These are phyloP conservation scores for Pseudogymnoascus sp. DNA, from an alignment of 2,329 filamentous ascomycete genomes.

Conservation along the genomic window DNA sequence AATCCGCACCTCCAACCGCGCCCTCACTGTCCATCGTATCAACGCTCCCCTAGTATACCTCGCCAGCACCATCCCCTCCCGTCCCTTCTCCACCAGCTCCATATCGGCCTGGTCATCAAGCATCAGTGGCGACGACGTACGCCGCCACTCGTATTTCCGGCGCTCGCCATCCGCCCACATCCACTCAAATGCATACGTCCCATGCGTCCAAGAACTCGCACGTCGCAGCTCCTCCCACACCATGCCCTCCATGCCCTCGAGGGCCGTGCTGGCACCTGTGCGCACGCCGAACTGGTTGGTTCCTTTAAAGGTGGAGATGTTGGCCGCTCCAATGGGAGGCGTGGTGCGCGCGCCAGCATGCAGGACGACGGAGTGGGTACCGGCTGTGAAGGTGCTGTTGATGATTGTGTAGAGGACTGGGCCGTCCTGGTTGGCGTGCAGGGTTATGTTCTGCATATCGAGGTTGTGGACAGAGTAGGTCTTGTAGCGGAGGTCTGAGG, in stretches of 20 bases:
- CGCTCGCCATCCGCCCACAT: slow-evolving; percentile 6
- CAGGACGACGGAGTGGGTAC: background rate
- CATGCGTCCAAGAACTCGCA: slow-evolving; percentile 12
- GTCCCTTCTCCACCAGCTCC: slow-evolving; percentile 14
- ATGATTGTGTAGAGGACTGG: background rate
- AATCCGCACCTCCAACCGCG: background rate
- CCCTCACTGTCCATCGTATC: background rate
- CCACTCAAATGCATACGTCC: slow-evolving; percentile 12
- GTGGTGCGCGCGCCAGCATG: background rate
- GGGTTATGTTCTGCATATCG: background rate
- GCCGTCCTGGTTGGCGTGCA: background rate
- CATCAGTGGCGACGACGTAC: slow-evolving; percentile 6
- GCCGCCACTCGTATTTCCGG: slow-evolving; percentile 12
- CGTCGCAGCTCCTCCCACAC: slow-evolving; percentile 9
- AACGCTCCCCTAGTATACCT: background rate
- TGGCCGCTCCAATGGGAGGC: background rate
- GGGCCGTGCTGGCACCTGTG: background rate
- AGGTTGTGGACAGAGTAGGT: slow-evolving; percentile 5
- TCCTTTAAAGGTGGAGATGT: background rate
- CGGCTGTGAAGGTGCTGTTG: background rate
- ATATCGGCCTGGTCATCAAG: slow-evolving; percentile 14
- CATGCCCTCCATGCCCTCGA: background rate
- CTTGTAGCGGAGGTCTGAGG: background rate
- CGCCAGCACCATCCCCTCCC: background rate
- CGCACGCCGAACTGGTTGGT: background rate